Evolutionary conservation across 768 basidiomycete species (phyloP).

Genomic region (Fistulinella prunicolor): DNA sequence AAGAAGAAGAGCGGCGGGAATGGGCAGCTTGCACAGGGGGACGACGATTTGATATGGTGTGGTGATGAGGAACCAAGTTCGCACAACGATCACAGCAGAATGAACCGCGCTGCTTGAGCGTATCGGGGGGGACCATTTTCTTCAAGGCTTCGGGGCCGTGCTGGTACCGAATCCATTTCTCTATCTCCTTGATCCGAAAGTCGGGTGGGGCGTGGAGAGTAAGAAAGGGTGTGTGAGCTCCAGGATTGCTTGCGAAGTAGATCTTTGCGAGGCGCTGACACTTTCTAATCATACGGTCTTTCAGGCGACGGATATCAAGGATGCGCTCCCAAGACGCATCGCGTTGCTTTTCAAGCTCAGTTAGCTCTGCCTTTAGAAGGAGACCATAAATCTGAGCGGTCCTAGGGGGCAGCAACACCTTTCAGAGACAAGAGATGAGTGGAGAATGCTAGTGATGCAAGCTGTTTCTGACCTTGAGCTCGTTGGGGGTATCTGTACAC

Average conservation of each 20-base stretch:
- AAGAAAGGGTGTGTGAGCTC: constrained; percentile 50
- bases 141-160: constrained; percentile 26
- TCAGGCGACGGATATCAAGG: constrained; percentile 70
- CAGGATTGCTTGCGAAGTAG: constrained; percentile 37
- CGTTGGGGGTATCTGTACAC: constrained; percentile 72
- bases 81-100: constrained; percentile 35
- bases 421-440: constrained; percentile 9
- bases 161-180: constrained; percentile 67
- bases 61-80: constrained; percentile 33
- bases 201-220: constrained; percentile 67
- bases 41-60: constrained; percentile 27
- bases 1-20: constrained; percentile 24
- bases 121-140: constrained; percentile 18
- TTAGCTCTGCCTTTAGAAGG: constrained; percentile 58
- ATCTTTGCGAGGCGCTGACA: constrained; percentile 61
- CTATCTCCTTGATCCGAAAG: constrained; percentile 76
- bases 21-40: constrained; percentile 24
- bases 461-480: constrained; percentile 56
- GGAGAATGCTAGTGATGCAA: background rate
- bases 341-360: constrained; percentile 57
- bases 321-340: constrained; percentile 65
- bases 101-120: constrained; percentile 26
- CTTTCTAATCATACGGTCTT: constrained; percentile 81
- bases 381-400: constrained; percentile 66
- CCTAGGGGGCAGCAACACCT: constrained; percentile 69